A percentile compares a stretch with the other conserved stretches of the same genome.
These are phyloP conservation scores for Boechera divaricarpa DNA, from an alignment of 345 rosid genomes.

Conservation along the genomic window DNA sequence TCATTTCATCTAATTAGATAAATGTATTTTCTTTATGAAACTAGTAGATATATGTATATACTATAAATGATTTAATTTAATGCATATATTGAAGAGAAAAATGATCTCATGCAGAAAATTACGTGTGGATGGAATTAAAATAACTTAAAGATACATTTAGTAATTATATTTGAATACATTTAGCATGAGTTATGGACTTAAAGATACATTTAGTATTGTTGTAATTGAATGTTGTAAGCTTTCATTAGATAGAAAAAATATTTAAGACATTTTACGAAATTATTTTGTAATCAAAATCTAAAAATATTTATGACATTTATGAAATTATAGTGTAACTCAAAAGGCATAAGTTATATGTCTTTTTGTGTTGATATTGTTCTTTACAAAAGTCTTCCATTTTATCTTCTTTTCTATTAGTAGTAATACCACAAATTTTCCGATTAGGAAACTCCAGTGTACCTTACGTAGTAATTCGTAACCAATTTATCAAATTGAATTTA, in stretches of 20 bases:
- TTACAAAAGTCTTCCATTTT: background rate
- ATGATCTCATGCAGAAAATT: background rate
- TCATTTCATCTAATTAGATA: background rate
- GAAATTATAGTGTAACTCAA: background rate
- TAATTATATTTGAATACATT: background rate
- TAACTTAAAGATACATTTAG: background rate
- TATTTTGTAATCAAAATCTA: background rate
- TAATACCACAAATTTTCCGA: background rate
- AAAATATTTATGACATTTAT: background rate
- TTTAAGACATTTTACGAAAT: background rate
- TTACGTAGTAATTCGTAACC: background rate
- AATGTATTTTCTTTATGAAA: too few relatives aligned
- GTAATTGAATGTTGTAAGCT: background rate
- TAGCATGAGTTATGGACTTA: too few relatives aligned
- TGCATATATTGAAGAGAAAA: background rate
- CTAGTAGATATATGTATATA: background rate
- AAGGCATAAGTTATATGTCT: background rate
- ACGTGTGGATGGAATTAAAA: background rate
- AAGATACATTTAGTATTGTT: background rate
- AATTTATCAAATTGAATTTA: background rate
- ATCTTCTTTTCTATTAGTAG: background rate
- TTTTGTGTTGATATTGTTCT: background rate
- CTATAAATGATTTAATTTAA: background rate
- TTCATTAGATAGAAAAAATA: background rate
- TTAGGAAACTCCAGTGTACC: background rate